Percentiles rank a stretch among this genome's conserved stretches.
These are phyloP conservation scores for Penicillium decumbens DNA, from an alignment of 2,329 filamentous ascomycete genomes.

Conservation along the genomic window DNA sequence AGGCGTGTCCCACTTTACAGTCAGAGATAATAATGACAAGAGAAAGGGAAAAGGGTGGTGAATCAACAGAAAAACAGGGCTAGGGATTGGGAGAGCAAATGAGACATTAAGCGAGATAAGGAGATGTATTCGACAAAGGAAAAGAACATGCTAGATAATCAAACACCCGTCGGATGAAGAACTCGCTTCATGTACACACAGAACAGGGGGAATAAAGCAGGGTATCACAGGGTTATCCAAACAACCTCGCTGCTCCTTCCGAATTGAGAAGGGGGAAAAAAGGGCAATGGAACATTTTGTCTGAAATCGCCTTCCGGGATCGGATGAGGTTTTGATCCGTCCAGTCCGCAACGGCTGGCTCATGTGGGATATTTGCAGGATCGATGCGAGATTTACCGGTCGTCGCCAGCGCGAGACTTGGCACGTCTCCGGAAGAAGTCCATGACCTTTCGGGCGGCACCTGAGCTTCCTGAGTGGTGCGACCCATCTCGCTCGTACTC, in stretches of 20 bases:
- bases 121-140: conserved; percentile 29
- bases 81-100: conserved; percentile 3
- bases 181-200: conserved; percentile 34
- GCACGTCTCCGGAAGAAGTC: conserved; percentile 92
- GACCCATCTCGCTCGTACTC: conserved; percentile 60
- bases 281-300: conserved; percentile 11
- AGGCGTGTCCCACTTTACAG: conserved; percentile 23
- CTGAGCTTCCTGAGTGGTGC: conserved; percentile 74
- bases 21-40: conserved; percentile 27
- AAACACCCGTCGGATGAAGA: conserved; percentile 30
- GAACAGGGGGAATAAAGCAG: conserved; percentile 31
- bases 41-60: conserved; percentile 17
- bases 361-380: not conserved
- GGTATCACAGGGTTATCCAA: conserved; percentile 41
- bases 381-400: conserved; percentile 27
- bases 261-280: conserved; percentile 13
- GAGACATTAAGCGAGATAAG: conserved; percentile 16
- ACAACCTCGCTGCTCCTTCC: conserved; percentile 33
- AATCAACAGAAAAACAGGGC: conserved; percentile 12
- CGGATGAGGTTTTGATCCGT: conserved; percentile 14
- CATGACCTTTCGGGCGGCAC: conserved; percentile 89
- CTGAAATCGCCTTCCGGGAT: conserved; percentile 11
- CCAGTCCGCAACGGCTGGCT: conserved; percentile 9
- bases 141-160: conserved; percentile 35
- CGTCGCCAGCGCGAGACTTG: conserved; percentile 59